Evolutionary conservation across 208 protist species (phyloP).

Genomic region (Porcisia hertigi): DNA sequence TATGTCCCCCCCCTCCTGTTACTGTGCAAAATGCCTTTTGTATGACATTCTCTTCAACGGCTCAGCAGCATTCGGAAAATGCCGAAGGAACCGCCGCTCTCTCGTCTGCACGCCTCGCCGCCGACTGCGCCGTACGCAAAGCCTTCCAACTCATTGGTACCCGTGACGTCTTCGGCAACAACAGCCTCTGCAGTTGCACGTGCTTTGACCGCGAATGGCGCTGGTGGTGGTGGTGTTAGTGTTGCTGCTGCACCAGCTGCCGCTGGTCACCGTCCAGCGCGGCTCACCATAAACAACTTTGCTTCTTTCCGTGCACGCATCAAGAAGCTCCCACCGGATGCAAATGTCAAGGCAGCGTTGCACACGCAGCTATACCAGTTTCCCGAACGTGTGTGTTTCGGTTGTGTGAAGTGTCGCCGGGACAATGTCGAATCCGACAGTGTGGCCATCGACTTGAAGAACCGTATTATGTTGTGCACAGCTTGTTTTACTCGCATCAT

Average conservation of each 20-base stretch:
- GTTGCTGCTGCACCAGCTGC: neutral
- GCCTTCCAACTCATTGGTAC: conserved; percentile 8
- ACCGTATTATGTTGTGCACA: conserved; percentile 72
- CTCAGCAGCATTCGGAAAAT: conserved; percentile 3
- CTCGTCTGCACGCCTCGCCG: conserved; percentile 10
- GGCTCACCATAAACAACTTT: conserved; percentile 79
- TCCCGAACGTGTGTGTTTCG: conserved; percentile 60
- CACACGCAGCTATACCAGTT: conserved; percentile 76
- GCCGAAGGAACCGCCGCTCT: conserved; percentile 28
- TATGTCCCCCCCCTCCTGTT: neutral
- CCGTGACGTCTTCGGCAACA: conserved; percentile 8
- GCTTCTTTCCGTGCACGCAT: conserved; percentile 53
- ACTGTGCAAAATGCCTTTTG: no score
- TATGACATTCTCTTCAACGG: neutral
- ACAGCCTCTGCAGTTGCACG: conserved; percentile 10
- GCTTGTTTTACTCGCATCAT: conserved; percentile 79
- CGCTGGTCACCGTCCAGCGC: conserved; percentile 18
- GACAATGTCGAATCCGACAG: conserved; percentile 79
- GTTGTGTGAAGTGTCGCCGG: conserved; percentile 75
- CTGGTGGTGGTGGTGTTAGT: neutral
- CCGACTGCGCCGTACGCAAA: conserved; percentile 25
- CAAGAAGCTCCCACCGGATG: conserved; percentile 79
- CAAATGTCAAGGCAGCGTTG: conserved; percentile 51
- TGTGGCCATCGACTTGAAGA: conserved; percentile 63
- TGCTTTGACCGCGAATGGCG: neutral